These are phyloP conservation scores for Cocos nucifera DNA, from an alignment of 176 grass and related monocot species.

Conservation along the genomic window DNA sequence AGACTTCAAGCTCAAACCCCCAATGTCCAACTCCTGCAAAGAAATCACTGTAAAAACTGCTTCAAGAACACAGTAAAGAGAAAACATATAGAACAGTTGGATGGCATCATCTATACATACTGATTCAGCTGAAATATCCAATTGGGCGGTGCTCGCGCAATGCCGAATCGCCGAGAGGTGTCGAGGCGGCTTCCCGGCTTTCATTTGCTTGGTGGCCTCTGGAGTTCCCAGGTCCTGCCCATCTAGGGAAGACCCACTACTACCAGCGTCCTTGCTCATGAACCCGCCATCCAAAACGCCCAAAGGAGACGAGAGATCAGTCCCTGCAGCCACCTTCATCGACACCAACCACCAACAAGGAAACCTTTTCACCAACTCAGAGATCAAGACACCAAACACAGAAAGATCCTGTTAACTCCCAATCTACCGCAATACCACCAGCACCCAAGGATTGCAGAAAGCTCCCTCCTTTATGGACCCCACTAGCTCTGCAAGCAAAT, in stretches of 20 bases:
- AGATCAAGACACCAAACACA: too few species aligned
- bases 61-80: background rate
- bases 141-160: slow-evolving; percentile 51
- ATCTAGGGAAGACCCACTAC: background rate
- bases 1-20: slow-evolving; percentile 60
- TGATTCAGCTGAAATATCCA: slow-evolving; percentile 44
- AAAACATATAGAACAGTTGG: background rate
- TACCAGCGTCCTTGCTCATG: background rate
- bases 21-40: slow-evolving; percentile 43
- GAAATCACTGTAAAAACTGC: background rate
- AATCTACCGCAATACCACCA: too few species aligned
- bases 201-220: slow-evolving; percentile 9
- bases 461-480: too few species aligned
- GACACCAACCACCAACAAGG: too few species aligned
- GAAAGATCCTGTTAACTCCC: too few species aligned
- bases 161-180: slow-evolving; percentile 57
- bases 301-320: background rate
- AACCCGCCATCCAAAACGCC: background rate
- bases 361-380: too few species aligned
- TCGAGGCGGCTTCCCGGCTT: slow-evolving; percentile 52
- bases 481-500: too few species aligned
- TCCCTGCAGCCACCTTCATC: background rate
- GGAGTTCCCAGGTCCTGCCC: background rate
- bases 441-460: too few species aligned
- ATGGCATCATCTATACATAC: slow-evolving; percentile 15